Percentiles rank a stretch among this genome's conserved stretches.
phyloP scores from a whole-genome alignment of 2,329 filamentous ascomycete genomes.

The Cryphonectria japonica region DNA sequence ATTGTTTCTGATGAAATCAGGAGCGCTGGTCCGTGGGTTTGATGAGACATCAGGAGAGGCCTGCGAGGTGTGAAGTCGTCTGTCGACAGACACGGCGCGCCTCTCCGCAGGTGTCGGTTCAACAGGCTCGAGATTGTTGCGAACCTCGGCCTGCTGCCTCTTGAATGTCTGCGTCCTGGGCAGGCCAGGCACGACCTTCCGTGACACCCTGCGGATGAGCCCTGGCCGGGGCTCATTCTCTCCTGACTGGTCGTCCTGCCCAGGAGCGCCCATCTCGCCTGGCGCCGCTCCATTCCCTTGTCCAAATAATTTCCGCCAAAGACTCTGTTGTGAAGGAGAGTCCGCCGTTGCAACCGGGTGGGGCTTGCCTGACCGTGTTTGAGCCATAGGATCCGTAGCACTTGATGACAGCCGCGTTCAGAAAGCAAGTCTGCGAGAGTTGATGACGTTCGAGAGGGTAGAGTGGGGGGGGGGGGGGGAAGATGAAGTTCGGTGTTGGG shows the following conservation, averaged over 20 bases:
- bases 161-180: constrained; percentile 79
- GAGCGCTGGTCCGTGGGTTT: constrained; percentile 53
- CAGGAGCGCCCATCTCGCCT: constrained; percentile 37
- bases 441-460: not conserved
- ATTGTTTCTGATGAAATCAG: constrained; percentile 46
- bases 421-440: not conserved
- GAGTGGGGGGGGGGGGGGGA: not conserved
- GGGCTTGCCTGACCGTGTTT: constrained; percentile 31
- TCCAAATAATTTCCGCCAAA: constrained; percentile 36
- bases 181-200: constrained; percentile 76
- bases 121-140: constrained; percentile 71
- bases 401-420: not conserved
- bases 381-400: constrained; percentile 34
- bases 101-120: constrained; percentile 68
- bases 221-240: constrained; percentile 41
- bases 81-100: constrained; percentile 70
- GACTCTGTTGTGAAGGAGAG: constrained; percentile 31
- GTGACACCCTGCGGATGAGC: constrained; percentile 48
- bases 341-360: constrained; percentile 30
- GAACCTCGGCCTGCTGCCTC: constrained; percentile 79
- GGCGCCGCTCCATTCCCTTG: constrained; percentile 32
- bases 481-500: not conserved
- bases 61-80: constrained; percentile 45
- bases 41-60: constrained; percentile 41
- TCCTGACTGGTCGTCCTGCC: constrained; percentile 29